Conservation (phyloP, 129 eudicot species). For the Oenanthe sinensis region DNA sequence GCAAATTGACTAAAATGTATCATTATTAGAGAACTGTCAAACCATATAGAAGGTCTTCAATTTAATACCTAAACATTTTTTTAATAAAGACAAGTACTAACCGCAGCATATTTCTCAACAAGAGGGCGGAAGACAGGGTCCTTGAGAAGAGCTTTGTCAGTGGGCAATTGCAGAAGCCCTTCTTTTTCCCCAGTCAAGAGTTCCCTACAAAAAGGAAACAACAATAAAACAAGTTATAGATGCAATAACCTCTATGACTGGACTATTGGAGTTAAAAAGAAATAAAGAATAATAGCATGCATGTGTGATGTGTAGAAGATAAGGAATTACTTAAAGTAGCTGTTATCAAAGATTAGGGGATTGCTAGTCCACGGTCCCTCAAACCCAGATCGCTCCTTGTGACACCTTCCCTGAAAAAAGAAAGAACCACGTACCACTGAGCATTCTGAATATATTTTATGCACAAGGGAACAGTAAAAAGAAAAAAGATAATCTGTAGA, state of each 20-base stretch:
- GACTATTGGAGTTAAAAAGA: background rate
- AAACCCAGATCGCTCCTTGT: slow-evolving; percentile 88
- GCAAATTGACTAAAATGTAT: background rate
- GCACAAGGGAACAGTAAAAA: background rate
- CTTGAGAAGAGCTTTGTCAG: slow-evolving; percentile 72
- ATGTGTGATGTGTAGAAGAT: background rate
- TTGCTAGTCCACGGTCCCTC: slow-evolving; percentile 93
- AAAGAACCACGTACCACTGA: background rate
- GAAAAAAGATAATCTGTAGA: background rate
- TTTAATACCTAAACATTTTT: background rate
- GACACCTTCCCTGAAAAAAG: slow-evolving; percentile 65
- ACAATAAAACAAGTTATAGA: background rate
- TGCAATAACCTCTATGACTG: background rate
- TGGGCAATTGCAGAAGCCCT: slow-evolving; percentile 69
- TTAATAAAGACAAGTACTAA: background rate
- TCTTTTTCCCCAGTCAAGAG: slow-evolving; percentile 79
- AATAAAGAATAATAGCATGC: background rate
- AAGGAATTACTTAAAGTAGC: slow-evolving; percentile 57
- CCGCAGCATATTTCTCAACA: slow-evolving; percentile 90
- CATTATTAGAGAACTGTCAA: background rate
- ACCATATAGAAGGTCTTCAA: background rate
- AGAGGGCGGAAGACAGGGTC: slow-evolving; percentile 66
- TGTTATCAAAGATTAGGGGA: slow-evolving; percentile 75
- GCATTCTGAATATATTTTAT: background rate
- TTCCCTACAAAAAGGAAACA: slow-evolving; percentile 32